Base-by-base conservation (phyloP, 2,329 filamentous ascomycete genomes). In the Ascochyta lentis region DNA sequence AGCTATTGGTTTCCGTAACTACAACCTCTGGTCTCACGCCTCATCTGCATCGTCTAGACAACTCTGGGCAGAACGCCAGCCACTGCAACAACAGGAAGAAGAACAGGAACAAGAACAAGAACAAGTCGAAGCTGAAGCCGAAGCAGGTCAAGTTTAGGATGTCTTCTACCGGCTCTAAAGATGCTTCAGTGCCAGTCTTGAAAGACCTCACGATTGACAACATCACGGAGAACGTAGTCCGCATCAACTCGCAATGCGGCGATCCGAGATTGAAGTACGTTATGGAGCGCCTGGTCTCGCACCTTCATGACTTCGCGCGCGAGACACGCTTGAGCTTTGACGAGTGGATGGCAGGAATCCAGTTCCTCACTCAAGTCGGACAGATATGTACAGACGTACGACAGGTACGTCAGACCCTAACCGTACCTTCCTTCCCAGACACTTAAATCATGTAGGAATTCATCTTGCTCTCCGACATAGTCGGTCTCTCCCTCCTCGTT, bases 221-320 rank as follows among this genome's bases (percentile, higher is more conserved):
- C 75, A 92, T 92, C 75, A 92, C 90, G 50, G 84, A 89, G 46
- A 92, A 92, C 68, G 87, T 57, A 29, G 82, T 89, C 69, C 80
- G 82, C 41, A 91, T 92, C 75, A 94, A 94, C 77, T 89, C 88
- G 9, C 84, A 88, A 78, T 85, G 85, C 66, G 71, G 80, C 9
- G 81, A 92, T 67, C 78, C 82, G 22, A 84, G 91, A 19, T 78
- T 91, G 58, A 88, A 85, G 59, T 93, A 90, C 72, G 74, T 95
- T 41, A 83, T 94, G 71, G 85, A 89, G 65, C 82, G 89, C 16
- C 82, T 93, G 13, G 89, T 93, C 43, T 84, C 85, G 12, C 90
- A 95, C 75, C 79, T 94, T 1, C 91, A 95, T 76, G 90, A 93
- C 77, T 94, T 92, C 71, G 89, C 89, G 5, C 83, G 90, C 50